Percentiles rank a stretch among this genome's conserved stretches.
phyloP scores from a whole-genome alignment of 2,329 filamentous ascomycete species.

The Curvularia eragrostidis region DNA sequence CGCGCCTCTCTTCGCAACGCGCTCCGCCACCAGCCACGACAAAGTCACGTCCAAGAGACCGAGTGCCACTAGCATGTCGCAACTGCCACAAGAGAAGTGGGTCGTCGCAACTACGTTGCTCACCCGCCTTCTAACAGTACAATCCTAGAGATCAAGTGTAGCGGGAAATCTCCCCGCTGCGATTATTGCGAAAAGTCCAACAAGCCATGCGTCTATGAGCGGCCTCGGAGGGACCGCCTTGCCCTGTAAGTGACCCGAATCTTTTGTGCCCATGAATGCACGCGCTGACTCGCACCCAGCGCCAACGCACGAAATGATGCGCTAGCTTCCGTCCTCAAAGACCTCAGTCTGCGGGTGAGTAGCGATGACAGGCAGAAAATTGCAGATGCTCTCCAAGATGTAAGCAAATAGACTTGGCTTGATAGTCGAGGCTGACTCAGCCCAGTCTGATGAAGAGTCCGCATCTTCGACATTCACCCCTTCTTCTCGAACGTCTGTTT shows the following conservation, averaged over 20 bases:
- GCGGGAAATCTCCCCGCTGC: constrained; percentile 40
- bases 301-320: constrained; percentile 23
- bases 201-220: constrained; percentile 38
- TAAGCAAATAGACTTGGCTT: neutral
- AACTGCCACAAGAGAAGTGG: constrained; percentile 27
- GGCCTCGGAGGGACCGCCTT: constrained; percentile 37
- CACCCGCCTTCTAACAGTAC: neutral
- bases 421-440: neutral
- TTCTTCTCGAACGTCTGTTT: constrained; percentile 7
- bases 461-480: constrained; percentile 1
- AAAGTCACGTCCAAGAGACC: constrained; percentile 15
- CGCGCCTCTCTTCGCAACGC: constrained; percentile 13
- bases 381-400: constrained; percentile 19
- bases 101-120: neutral
- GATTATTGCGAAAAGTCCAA: constrained; percentile 38
- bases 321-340: constrained; percentile 21
- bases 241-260: constrained; percentile 27
- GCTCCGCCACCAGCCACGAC: constrained; percentile 8
- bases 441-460: constrained; percentile 12
- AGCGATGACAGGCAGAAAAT: constrained; percentile 21
- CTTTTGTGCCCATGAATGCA: neutral
- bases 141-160: constrained; percentile 44
- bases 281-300: constrained; percentile 11
- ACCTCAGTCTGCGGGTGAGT: constrained; percentile 23
- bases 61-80: constrained; percentile 18